Evolutionary conservation across 2,329 filamentous ascomycete genomes (phyloP).

Genomic region (Pseudodiploospora longispora): DNA sequence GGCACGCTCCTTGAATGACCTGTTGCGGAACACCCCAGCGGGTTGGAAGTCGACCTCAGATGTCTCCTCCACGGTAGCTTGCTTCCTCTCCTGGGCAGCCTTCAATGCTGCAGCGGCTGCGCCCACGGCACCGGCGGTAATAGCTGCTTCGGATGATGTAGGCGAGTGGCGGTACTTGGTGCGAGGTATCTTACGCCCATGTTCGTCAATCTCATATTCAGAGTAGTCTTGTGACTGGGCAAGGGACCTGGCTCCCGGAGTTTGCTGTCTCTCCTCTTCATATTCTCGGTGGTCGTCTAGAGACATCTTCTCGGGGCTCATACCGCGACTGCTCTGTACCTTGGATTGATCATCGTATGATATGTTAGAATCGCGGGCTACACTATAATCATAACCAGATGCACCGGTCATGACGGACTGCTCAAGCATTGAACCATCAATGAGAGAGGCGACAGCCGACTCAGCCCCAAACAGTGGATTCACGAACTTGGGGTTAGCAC

Average conservation of each 20-base stretch:
- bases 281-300: constrained; percentile 30
- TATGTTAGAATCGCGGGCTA: constrained; percentile 30
- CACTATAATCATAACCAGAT: constrained; percentile 41
- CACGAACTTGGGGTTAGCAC: constrained; percentile 68
- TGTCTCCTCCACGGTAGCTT: constrained; percentile 25
- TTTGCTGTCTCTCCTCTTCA: constrained; percentile 31
- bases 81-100: constrained; percentile 39
- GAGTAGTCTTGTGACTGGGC: constrained; percentile 39
- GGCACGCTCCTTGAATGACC: constrained; percentile 59
- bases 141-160: constrained; percentile 49
- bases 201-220: constrained; percentile 51
- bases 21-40: constrained; percentile 50
- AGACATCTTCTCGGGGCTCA: constrained; percentile 35
- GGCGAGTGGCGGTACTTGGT: constrained; percentile 41
- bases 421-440: constrained; percentile 63
- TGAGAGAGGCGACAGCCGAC: constrained; percentile 81
- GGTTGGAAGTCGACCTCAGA: constrained; percentile 33
- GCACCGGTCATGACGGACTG: constrained; percentile 60
- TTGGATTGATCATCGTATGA: constrained; percentile 24
- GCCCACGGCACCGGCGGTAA: constrained; percentile 48
- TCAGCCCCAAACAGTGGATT: constrained; percentile 68
- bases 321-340: constrained; percentile 24
- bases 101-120: constrained; percentile 45
- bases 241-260: constrained; percentile 29
- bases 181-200: constrained; percentile 46